A percentile compares a stretch with the other conserved stretches of the same genome.
Conservation (phyloP, 441 rosid species). For the Capsella rubella region DNA sequence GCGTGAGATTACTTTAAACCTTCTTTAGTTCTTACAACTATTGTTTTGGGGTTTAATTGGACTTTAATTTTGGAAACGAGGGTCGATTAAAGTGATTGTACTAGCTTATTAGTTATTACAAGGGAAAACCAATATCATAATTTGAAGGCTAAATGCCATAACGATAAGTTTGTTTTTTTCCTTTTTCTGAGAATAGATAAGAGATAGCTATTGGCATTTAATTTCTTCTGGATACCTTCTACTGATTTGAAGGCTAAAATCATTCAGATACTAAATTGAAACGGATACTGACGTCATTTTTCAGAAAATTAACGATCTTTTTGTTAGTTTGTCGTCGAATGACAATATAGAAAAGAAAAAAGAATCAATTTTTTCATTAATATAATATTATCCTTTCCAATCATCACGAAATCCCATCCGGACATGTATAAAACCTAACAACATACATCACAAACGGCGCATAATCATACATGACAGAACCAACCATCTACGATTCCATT, state of each 20-base stretch:
- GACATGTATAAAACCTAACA: slow-evolving; percentile 40
- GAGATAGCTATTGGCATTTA: too few species aligned
- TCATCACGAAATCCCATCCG: slow-evolving; percentile 38
- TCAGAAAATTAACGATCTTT: background rate
- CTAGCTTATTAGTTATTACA: background rate
- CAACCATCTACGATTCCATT: slow-evolving; percentile 34
- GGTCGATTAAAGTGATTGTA: background rate
- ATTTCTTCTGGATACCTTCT: too few species aligned
- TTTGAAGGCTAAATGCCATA: too few species aligned
- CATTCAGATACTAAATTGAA: background rate
- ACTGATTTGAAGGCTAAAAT: background rate
- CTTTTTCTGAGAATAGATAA: too few species aligned
- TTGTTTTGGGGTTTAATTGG: background rate
- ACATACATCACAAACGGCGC: slow-evolving; percentile 35
- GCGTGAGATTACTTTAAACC: background rate
- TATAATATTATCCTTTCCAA: slow-evolving; percentile 38
- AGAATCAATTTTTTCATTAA: background rate
- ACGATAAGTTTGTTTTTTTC: too few species aligned
- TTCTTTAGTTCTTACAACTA: background rate
- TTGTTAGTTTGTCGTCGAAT: background rate
- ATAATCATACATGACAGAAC: slow-evolving; percentile 36
- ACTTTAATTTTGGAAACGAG: background rate
- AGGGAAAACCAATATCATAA: background rate
- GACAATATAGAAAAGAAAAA: background rate
- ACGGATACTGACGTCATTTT: background rate